Evolutionary conservation across 2,329 filamentous ascomycete species (phyloP).

Genomic region (Lasiodiplodia sp.): DNA sequence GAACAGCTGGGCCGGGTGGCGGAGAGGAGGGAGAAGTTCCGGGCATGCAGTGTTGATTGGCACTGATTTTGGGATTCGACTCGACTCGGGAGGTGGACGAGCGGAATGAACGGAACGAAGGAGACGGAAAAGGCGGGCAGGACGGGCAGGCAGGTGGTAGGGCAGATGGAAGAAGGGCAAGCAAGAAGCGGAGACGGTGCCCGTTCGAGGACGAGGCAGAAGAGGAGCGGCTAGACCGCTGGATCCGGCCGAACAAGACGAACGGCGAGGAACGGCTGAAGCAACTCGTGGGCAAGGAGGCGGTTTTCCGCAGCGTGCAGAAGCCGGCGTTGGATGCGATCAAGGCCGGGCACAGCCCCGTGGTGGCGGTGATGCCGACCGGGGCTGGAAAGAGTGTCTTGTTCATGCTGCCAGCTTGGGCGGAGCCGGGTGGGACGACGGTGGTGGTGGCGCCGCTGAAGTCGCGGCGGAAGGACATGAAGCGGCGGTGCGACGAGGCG

Average conservation of each 20-base stretch:
- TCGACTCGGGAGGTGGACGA: conserved; percentile 2
- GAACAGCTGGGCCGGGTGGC: conserved; percentile 31
- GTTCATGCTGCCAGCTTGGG: conserved; percentile 39
- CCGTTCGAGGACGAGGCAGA: conserved; percentile 31
- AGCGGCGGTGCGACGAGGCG: conserved; percentile 30
- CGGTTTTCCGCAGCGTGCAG: conserved; percentile 35
- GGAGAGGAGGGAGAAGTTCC: conserved; percentile 32
- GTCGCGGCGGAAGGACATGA: conserved; percentile 36
- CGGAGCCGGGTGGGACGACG: conserved; percentile 32
- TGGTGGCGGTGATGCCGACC: conserved; percentile 37
- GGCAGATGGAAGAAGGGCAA: neutral
- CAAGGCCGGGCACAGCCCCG: conserved; percentile 33
- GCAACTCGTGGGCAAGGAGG: conserved; percentile 31
- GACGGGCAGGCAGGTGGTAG: too few species aligned
- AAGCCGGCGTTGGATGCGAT: conserved; percentile 36
- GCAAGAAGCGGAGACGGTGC: conserved; percentile 25
- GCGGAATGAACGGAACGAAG: conserved; percentile 29
- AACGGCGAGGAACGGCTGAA: conserved; percentile 31
- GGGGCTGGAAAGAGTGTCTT: conserved; percentile 39
- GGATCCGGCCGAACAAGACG: conserved; percentile 30
- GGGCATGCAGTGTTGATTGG: conserved; percentile 33
- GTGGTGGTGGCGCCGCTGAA: conserved; percentile 37
- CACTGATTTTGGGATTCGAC: conserved; percentile 32
- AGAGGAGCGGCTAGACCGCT: conserved; percentile 1
- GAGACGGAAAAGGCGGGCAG: neutral